These are phyloP conservation scores for Graphiopsis chlorocephala DNA, from an alignment of 2,329 filamentous ascomycete genomes.

Conservation along the genomic window DNA sequence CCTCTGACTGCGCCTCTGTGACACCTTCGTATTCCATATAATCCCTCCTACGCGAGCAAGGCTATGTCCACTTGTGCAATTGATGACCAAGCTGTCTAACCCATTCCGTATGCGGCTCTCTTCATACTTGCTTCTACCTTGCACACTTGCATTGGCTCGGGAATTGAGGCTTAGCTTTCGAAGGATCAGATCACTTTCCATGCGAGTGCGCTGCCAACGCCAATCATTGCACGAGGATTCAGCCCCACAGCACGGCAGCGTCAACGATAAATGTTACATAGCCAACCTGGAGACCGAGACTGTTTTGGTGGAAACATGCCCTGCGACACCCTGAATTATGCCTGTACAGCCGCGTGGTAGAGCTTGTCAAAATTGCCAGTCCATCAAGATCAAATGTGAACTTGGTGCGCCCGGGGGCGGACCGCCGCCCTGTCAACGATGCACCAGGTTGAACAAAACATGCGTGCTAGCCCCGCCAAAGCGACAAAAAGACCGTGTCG, in stretches of 20 bases:
- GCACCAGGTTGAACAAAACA: slow-evolving; percentile 27
- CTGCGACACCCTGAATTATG: not conserved
- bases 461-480: slow-evolving; percentile 28
- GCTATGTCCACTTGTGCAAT: not conserved
- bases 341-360: slow-evolving; percentile 20
- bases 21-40: not conserved
- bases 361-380: slow-evolving; percentile 27
- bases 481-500: slow-evolving; percentile 26
- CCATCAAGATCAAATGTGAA: slow-evolving; percentile 31
- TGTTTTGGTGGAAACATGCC: not conserved
- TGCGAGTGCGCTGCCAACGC: not conserved
- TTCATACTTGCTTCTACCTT: not conserved
- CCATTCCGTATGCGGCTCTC: not conserved
- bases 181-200: slow-evolving; percentile 5
- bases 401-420: slow-evolving; percentile 20
- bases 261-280: slow-evolving; percentile 1
- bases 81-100: not conserved
- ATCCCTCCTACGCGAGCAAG: not conserved
- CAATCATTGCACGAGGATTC: not conserved
- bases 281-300: not conserved
- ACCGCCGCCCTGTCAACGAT: slow-evolving; percentile 29
- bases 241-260: slow-evolving; percentile 2
- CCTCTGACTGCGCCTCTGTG: not conserved
- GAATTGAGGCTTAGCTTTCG: slow-evolving; percentile 3
- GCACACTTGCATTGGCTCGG: not conserved